Evolutionary conservation across 192 early-diverging fungal genomes (phyloP), one percentile per base, ranked within the genome.

Genomic region (Coemansia sp.): DNA sequence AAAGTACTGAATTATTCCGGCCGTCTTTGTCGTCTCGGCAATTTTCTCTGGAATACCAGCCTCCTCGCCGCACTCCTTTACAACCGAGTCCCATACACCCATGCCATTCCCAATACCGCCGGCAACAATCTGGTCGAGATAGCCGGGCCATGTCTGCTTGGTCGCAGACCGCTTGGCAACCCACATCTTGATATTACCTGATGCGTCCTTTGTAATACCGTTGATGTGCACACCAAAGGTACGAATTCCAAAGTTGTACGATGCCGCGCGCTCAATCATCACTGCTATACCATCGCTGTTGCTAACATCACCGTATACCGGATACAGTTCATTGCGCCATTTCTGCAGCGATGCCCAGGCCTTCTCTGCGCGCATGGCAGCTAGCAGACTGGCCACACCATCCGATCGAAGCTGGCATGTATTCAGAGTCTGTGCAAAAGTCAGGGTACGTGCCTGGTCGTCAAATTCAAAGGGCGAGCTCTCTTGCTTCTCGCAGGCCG

Each of bases 1-100:
- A 25, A 79, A 89, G 59, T 91, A 94, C 20, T 86, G 77, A 18
- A 97, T 78, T 0, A 77, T 82, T 2, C 90, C 87, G 0, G 77
- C 81, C 10, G 71, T 55, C 5, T 55, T 24, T 0, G 83, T 78
- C n/a, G 64, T 70, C 14, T 63, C 14, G 5, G 89, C 81, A 23
- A 92, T 43, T 2, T 77, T 41, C 1, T 22, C 25, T 0, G 82
- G 74, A 38, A 98, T 76, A 10, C 81, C 81, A 6, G 87, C 94
- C 57, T 99, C 96, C 67, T 99, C 96, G 34, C 78, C 75, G 56
- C 87, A 92, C 55, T 99, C 96, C 66, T 92, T 92, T 26, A 91
- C 50, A 17, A 92, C 77, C 5, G 85, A 85, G 15, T 84, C 85
- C 20, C 66, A 44, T 0, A 85, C 78, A 11, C 60, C 48, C 17